Evolutionary conservation across 768 basidiomycete species (phyloP), one percentile per base, ranked within the genome.

Genomic region (Mycena galopus): DNA sequence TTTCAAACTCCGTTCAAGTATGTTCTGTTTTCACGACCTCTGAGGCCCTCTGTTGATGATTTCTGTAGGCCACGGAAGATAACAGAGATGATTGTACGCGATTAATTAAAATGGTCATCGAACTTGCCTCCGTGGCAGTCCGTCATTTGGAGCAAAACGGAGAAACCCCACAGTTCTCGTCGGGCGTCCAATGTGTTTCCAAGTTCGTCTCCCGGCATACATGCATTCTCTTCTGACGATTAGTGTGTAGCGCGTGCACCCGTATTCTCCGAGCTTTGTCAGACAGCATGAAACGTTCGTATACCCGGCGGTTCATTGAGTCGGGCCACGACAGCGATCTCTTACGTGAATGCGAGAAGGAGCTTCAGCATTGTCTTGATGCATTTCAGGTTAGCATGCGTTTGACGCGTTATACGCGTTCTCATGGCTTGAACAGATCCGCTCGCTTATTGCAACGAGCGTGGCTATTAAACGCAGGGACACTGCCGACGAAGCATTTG

Each of bases 361-460:
- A 71, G 47, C 73, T 76, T 37, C 72, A 76, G 47, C 72, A 73
- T 69, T 73, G 63, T 69, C 66, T 76, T 1, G 67, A 72, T 71
- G 33, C 69, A 25, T 72, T 76, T 33, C 75, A 73, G 61, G 69
- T 73, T 62, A n/a, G 14, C 19, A 19, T 50, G 0, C 60, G 16
- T 39, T n/a, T 37, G 25, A 39, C 17, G 14, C 21, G 7, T 4
- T 9, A 27, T 6, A 27, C 1, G 2, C 29, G 9, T 60, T 8
- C 55, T 71, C 6, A 64, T 37, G n/a, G 23, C 12, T 29, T 1
- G 7, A 32, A 57, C 19, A 72, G 72, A 60, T 73, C 12, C 74
- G 74, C 57, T 69, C 60, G 16, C 67, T 69, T 33, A 72, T 75
- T 16, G 39, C 53, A 37, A 66, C 71, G 35, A 61, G 53, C 16